Percentiles rank a stretch among this genome's conserved stretches.
These are phyloP conservation scores for Cercis canadensis DNA, from an alignment of 306 rosid species.

Conservation along the genomic window DNA sequence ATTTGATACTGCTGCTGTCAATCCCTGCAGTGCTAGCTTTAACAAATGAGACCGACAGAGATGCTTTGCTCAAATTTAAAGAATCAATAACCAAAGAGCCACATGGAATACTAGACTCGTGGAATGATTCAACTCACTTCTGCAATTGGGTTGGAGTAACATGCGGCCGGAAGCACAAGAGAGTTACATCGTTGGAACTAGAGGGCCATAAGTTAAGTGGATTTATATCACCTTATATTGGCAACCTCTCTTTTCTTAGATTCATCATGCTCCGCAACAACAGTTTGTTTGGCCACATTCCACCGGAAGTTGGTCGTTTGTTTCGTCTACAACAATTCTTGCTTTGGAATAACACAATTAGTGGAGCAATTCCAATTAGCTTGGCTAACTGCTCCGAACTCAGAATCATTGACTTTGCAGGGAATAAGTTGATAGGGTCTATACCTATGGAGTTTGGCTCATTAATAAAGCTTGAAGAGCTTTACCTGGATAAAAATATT, in stretches of 20 bases:
- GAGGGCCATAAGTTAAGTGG: neutral
- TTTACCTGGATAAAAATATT: accelerated
- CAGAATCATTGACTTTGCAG: neutral
- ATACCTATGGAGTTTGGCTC: conserved; percentile 22
- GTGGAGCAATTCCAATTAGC: neutral
- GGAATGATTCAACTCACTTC: conserved; percentile 26
- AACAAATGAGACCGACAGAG: neutral
- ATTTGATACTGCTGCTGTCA: no score
- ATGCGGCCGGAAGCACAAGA: neutral
- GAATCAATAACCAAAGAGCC: conserved; percentile 3
- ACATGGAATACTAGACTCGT: neutral
- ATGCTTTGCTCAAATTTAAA: conserved; percentile 27
- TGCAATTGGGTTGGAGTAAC: conserved; percentile 9
- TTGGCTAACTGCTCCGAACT: neutral
- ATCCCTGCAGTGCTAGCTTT: neutral
- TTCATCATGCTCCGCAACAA: neutral
- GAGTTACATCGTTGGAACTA: neutral
- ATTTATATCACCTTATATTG: neutral
- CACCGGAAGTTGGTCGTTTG: neutral
- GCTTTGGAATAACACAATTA: neutral
- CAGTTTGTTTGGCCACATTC: neutral
- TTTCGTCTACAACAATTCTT: neutral
- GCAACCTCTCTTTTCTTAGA: neutral
- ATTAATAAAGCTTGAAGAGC: neutral
- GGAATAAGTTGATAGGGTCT: neutral